These are phyloP conservation scores for Mycena amicta DNA, from an alignment of 768 basidiomycete species.

Conservation along the genomic window DNA sequence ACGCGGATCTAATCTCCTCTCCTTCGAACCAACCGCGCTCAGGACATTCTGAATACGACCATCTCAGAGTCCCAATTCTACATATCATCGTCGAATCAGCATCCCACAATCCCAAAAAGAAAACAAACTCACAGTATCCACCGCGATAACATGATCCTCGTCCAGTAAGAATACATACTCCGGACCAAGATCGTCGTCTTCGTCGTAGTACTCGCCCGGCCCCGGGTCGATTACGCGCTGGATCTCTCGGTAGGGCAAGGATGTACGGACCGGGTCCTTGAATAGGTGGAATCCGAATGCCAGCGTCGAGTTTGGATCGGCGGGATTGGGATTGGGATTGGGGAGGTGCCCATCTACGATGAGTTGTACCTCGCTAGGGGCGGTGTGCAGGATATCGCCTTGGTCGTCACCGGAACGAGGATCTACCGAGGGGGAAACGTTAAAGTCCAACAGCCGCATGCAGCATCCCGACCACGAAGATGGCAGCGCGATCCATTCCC, in stretches of 20 bases:
- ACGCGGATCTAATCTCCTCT: too few species aligned
- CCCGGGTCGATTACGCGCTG: neutral
- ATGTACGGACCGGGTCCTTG: neutral
- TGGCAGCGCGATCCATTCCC: neutral
- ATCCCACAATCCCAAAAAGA: too few species aligned
- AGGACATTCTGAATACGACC: too few species aligned
- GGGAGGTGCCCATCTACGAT: neutral
- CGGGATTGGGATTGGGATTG: neutral
- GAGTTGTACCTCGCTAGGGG: neutral
- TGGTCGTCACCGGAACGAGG: too few species aligned
- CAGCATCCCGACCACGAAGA: neutral
- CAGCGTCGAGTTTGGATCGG: too few species aligned
- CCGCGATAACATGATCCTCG: slow-evolving; percentile 2
- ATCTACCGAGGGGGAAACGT: neutral
- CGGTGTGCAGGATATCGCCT: too few species aligned
- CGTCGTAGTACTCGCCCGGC: neutral
- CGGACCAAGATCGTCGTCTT: neutral
- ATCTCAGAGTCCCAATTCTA: too few species aligned
- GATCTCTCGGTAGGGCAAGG: slow-evolving; percentile 6
- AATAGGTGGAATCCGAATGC: neutral
- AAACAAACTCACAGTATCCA: neutral
- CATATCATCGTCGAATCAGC: too few species aligned
- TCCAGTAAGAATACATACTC: slow-evolving; percentile 9
- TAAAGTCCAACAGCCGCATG: neutral
- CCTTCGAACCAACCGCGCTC: too few species aligned